Percentiles rank a stretch among this genome's conserved stretches.
phyloP scores from a whole-genome alignment of 2,329 filamentous ascomycete species.

The Stemphylium beticola region DNA sequence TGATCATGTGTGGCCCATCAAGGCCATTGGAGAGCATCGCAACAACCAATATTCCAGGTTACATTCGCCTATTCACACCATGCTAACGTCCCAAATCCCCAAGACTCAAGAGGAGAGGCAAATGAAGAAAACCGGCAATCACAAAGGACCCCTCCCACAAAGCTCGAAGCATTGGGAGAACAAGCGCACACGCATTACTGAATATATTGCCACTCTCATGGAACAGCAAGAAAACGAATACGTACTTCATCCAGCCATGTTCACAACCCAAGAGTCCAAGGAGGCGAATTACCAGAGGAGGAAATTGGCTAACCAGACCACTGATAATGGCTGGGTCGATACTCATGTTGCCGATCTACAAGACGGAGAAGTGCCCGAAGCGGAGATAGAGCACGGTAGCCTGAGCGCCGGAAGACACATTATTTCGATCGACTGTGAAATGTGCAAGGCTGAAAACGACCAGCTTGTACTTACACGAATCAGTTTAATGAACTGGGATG shows the following conservation, averaged over 20 bases:
- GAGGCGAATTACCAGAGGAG: constrained; percentile 61
- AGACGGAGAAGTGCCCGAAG: constrained; percentile 71
- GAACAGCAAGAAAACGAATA: constrained; percentile 86
- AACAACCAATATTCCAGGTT: constrained; percentile 67
- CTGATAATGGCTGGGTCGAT: constrained; percentile 78
- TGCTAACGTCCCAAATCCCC: constrained; percentile 76
- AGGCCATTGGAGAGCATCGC: constrained; percentile 83
- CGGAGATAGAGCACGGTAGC: constrained; percentile 78
- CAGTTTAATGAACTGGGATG: constrained; percentile 86
- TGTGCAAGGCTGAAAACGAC: constrained; percentile 86
- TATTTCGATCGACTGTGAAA: constrained; percentile 91
- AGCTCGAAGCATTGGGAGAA: constrained; percentile 72
- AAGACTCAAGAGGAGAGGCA: constrained; percentile 72
- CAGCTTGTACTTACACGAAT: constrained; percentile 86
- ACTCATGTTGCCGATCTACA: constrained; percentile 71
- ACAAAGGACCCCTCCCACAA: constrained; percentile 62
- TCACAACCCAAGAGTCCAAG: constrained; percentile 63
- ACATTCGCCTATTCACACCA: constrained; percentile 84
- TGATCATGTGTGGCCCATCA: constrained; percentile 85
- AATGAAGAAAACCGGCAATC: constrained; percentile 52
- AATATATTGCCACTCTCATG: constrained; percentile 73
- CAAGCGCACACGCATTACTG: constrained; percentile 79
- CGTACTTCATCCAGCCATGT: constrained; percentile 78
- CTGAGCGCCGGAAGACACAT: constrained; percentile 81
- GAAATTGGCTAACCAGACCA: constrained; percentile 56